Evolutionary conservation across 768 basidiomycete species (phyloP).

Genomic region (Galerina sulciceps): DNA sequence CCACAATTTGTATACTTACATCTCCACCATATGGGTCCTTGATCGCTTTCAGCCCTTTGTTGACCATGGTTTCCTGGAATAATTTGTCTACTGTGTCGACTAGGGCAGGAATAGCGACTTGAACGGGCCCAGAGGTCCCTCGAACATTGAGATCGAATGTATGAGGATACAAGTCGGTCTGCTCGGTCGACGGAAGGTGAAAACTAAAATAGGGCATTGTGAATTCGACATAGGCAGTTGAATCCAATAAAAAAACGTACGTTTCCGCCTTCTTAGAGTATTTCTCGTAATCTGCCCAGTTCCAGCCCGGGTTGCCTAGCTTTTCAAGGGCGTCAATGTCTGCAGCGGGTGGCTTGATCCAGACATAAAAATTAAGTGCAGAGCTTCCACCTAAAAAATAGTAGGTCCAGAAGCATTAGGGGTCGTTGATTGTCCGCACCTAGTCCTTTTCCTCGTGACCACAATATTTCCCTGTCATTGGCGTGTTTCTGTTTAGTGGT

Average conservation of each 20-base stretch:
- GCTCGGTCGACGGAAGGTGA: conserved; percentile 30
- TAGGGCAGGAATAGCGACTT: conserved; percentile 30
- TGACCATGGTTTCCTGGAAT: conserved; percentile 27
- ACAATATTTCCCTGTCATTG: conserved; percentile 27
- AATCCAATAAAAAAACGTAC: conserved; percentile 30
- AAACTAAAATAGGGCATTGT: conserved; percentile 25
- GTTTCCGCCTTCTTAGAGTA: conserved; percentile 42
- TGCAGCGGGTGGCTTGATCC: conserved; percentile 35
- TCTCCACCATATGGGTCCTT: conserved; percentile 35
- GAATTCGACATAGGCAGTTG: not conserved
- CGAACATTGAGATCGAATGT: conserved; percentile 26
- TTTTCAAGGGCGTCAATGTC: conserved; percentile 43
- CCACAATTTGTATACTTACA: conserved; percentile 16
- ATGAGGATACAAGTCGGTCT: conserved; percentile 29
- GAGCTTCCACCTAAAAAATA: conserved; percentile 44
- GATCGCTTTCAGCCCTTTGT: conserved; percentile 28
- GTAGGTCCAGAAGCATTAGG: not conserved
- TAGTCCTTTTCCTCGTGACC: conserved; percentile 36
- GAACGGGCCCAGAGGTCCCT: conserved; percentile 34
- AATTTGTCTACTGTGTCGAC: conserved; percentile 29
- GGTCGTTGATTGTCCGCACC: conserved; percentile 20
- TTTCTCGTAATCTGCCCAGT: conserved; percentile 47
- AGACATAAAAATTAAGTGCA: conserved; percentile 44
- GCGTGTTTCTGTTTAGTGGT: conserved; percentile 33
- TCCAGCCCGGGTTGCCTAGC: conserved; percentile 61